phyloP scores from a whole-genome alignment of 1,139 yeast genomes.

The Saccharomyces uvarum region DNA sequence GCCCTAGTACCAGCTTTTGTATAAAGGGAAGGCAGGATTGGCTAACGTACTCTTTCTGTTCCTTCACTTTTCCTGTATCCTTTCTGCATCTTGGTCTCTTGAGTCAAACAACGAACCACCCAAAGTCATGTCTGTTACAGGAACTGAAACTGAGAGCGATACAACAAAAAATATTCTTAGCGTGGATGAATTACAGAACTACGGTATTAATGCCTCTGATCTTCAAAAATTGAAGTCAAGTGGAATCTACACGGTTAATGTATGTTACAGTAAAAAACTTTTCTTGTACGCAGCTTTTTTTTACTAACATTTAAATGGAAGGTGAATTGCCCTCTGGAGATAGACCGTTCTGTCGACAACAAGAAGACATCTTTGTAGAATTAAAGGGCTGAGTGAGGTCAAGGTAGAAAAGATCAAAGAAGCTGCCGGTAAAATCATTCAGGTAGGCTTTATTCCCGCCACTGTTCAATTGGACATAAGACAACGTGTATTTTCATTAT shows the following conservation, averaged over 20 bases:
- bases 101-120: not conserved
- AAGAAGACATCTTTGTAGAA: conserved; percentile 44
- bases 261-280: not conserved
- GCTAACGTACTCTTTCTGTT: not conserved
- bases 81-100: not conserved
- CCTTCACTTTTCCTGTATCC: not conserved
- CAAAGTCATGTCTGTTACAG: conserved; percentile 14
- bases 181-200: conserved; percentile 48
- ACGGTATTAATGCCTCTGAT: conserved; percentile 54
- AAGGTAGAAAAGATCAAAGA: conserved; percentile 59
- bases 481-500: conserved; percentile 39
- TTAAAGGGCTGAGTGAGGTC: conserved; percentile 49
- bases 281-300: not conserved
- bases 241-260: conserved; percentile 47
- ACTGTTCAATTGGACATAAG: conserved; percentile 45
- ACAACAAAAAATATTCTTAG: conserved; percentile 28
- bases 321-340: not conserved
- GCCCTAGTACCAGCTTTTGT: not conserved
- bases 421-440: conserved; percentile 47
- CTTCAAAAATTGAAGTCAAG: conserved; percentile 45
- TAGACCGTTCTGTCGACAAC: conserved; percentile 45
- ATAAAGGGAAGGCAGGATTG: not conserved
- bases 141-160: conserved; percentile 11
- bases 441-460: conserved; percentile 49
- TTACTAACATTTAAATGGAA: not conserved